Percentiles rank a stretch among this genome's conserved stretches.
Evolutionary conservation across 1,284 basidiomycete species (phyloP).

Genomic region (Mycena sp.): DNA sequence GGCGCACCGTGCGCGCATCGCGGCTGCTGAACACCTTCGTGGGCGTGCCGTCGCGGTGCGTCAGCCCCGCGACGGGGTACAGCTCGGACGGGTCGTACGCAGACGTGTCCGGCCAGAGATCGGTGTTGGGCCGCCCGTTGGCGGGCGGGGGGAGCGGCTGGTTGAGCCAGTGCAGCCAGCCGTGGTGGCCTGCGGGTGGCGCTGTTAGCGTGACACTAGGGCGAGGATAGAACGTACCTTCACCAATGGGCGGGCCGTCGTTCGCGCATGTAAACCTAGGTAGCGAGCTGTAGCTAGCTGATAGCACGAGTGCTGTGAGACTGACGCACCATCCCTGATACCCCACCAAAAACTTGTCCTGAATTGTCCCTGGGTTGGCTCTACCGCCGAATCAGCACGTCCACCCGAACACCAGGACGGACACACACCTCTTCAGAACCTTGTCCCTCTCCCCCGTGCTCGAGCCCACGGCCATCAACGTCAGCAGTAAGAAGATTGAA

Average conservation of each 20-base stretch:
- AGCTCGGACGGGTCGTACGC: constrained; percentile 75
- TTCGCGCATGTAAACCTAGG: constrained; percentile 75
- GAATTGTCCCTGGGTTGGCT: constrained; percentile 61
- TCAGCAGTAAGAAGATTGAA: neutral
- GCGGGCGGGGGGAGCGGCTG: constrained; percentile 55
- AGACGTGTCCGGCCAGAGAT: constrained; percentile 80
- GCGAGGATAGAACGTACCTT: constrained; percentile 49
- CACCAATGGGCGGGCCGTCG: constrained; percentile 70
- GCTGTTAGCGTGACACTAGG: neutral
- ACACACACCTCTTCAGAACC: constrained; percentile 23
- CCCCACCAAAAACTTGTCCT: constrained; percentile 83
- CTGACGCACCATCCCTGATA: constrained; percentile 83
- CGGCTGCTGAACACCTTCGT: constrained; percentile 79
- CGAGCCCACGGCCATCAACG: constrained; percentile 5
- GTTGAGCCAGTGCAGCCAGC: constrained; percentile 86
- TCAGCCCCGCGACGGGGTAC: constrained; percentile 72
- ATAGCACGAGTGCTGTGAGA: neutral
- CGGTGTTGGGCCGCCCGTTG: constrained; percentile 70
- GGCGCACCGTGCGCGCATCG: constrained; percentile 72
- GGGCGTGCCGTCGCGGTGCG: constrained; percentile 61
- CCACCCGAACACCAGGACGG: too few species aligned
- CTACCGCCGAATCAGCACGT: constrained; percentile 39
- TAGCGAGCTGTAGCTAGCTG: neutral
- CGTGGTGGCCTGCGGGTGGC: constrained; percentile 65
- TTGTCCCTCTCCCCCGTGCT: constrained; percentile 11